Evolutionary conservation across 345 rosid genomes (phyloP).

Genomic region (Reutealis trisperma): DNA sequence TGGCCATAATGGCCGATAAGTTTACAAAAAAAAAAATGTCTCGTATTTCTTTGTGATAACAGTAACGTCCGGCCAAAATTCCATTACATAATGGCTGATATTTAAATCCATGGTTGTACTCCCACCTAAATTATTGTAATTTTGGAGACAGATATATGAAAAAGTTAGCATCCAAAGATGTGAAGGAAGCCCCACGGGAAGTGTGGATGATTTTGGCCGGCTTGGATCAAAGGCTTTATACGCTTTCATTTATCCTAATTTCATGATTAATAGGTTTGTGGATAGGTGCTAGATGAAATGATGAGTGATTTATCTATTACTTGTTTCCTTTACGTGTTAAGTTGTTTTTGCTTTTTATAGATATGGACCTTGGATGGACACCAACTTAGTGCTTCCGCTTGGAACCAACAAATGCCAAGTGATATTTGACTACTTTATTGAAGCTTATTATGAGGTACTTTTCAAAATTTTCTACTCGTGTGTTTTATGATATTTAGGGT

Average conservation of each 20-base stretch:
- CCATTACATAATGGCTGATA: too few species aligned
- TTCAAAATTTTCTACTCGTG: background rate
- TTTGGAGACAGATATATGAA: slow-evolving; percentile 51
- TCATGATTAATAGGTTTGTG: slow-evolving; percentile 84
- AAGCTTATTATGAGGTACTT: slow-evolving; percentile 58
- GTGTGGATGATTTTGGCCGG: slow-evolving; percentile 46
- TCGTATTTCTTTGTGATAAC: too few species aligned
- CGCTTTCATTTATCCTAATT: slow-evolving; percentile 89
- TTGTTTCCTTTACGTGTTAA: background rate
- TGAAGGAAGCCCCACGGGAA: slow-evolving; percentile 49
- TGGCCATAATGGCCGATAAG: too few species aligned
- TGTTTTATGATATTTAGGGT: background rate
- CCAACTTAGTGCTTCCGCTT: slow-evolving; percentile 77
- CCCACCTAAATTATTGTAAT: slow-evolving; percentile 6
- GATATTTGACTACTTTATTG: slow-evolving; percentile 85
- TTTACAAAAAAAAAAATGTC: too few species aligned
- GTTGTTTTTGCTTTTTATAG: slow-evolving; percentile 28
- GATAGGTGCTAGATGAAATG: background rate
- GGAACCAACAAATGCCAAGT: slow-evolving; percentile 76
- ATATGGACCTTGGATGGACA: slow-evolving; percentile 99
- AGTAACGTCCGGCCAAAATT: too few species aligned
- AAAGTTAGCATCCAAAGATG: slow-evolving; percentile 86
- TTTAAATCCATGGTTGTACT: too few species aligned
- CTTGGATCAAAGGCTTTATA: slow-evolving; percentile 80
- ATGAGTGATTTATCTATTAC: background rate